These are phyloP conservation scores for Populus pruinosa DNA, from an alignment of 345 rosid species.

Conservation along the genomic window DNA sequence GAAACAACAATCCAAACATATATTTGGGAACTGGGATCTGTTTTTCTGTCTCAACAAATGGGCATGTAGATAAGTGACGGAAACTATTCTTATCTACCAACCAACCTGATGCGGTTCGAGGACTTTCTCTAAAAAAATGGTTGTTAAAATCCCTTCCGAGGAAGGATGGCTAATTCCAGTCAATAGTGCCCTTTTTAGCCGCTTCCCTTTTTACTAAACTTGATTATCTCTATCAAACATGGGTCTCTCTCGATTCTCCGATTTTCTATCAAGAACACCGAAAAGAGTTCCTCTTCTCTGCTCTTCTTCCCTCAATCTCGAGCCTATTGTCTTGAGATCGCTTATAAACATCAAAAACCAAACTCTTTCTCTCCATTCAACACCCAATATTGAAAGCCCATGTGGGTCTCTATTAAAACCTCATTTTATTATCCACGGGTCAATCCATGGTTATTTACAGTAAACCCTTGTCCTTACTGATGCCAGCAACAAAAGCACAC, in stretches of 20 bases:
- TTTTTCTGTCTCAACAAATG: too few relatives aligned
- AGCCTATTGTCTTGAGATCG: slow-evolving; percentile 4
- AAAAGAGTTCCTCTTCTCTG: slow-evolving; percentile 6
- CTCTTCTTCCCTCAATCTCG: not conserved
- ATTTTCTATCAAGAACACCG: slow-evolving; percentile 13
- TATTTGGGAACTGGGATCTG: not conserved
- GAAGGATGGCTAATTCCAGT: too few relatives aligned
- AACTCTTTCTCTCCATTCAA: slow-evolving; percentile 13
- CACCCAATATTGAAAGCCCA: not conserved
- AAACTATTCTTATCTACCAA: not conserved
- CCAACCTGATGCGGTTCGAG: not conserved
- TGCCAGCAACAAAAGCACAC: slow-evolving; percentile 21
- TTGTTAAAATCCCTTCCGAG: not conserved
- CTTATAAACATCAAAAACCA: slow-evolving; percentile 4
- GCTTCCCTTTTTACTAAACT: not conserved
- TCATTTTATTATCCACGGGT: slow-evolving; percentile 11
- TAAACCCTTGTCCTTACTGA: slow-evolving; percentile 4
- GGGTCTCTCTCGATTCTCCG: slow-evolving; percentile 29
- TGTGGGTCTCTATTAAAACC: slow-evolving; percentile 11
- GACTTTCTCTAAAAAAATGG: too few relatives aligned
- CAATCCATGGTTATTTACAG: slow-evolving; percentile 24
- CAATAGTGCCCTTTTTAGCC: too few relatives aligned
- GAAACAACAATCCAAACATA: not conserved
- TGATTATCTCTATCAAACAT: slow-evolving; percentile 12
- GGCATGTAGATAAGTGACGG: too few relatives aligned